Evolutionary conservation across 352 stramenopile species (phyloP), one percentile per base, ranked within the genome.

Genomic region (Bremia lactucae): DNA sequence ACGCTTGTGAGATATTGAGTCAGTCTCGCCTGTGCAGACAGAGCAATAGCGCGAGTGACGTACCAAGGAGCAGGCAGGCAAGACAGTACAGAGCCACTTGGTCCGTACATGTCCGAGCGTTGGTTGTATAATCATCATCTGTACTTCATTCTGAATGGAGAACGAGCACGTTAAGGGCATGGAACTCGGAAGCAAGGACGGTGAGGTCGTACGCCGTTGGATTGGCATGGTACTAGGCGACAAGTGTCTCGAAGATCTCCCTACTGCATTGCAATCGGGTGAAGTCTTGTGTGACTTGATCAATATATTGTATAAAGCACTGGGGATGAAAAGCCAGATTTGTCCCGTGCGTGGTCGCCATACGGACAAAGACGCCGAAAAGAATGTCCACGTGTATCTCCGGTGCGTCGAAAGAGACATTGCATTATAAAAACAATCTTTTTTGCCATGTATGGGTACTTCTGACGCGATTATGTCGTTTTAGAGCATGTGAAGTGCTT

Each of bases 171-270:
- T 46, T 8, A 61, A 57, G 29, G 47, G 46, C 36, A 47, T 63
- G 31, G 55, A 56, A 55, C 55, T 72, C 14, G n/a, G 44, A 28
- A 56, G 51, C 50, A 67, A 68, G 43, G 72, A 72, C 45, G 63
- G 68, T 36, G 73, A 85, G 43, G 81, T 90, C 54, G 77, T 81
- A 28, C 70, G 72, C 43, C 72, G 77, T 34, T 93, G 80, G 80
- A 84, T 93, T 52, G 80, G 89, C 46, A 90, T 93, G 80, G 78
- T 93, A 44, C 67, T 90, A 14, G 73, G 74, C 28, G 77, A 90
- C 36, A 87, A 86, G 55, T 72, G 84, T 24, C 23, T 48, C 18
- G 47, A 56, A 21, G 58, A 69, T 13, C 73, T 87, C 39, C 56
- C 66, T 6, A 37, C 55, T 6, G 68, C 66, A 46, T 67, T 92